Evolutionary conservation across 768 basidiomycete species (phyloP).

Genomic region (Gloeophyllum trabeum): DNA sequence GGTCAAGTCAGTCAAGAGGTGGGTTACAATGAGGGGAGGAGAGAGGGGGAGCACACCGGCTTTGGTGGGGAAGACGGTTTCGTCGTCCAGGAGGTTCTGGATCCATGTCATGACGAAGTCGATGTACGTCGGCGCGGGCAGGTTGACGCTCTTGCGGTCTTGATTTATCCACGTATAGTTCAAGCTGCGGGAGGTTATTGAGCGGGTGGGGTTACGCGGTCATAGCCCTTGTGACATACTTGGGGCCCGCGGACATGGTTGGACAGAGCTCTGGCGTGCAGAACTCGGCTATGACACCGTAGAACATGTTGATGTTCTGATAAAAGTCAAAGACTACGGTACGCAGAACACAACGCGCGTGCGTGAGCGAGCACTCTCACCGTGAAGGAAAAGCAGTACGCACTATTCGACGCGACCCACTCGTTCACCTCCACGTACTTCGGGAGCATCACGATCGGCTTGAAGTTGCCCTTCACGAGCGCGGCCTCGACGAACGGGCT

Average conservation of each 20-base stretch:
- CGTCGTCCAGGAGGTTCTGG: conserved; percentile 90
- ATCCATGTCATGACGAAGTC: conserved; percentile 98
- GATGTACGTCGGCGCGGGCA: conserved; percentile 93
- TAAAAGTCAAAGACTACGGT: conserved; percentile 89
- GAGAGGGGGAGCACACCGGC: conserved; percentile 43
- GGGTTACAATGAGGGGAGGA: not conserved
- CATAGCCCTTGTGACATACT: conserved; percentile 35
- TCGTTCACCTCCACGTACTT: conserved; percentile 95
- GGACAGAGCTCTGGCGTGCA: conserved; percentile 88
- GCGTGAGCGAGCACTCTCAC: not conserved
- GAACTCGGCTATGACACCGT: conserved; percentile 86
- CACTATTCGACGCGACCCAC: conserved; percentile 94
- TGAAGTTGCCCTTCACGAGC: conserved; percentile 96
- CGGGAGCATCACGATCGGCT: conserved; percentile 93
- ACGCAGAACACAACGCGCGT: conserved; percentile 1
- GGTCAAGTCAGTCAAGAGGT: not conserved
- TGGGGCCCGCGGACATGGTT: conserved; percentile 81
- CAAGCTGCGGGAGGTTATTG: conserved; percentile 34
- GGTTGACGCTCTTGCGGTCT: conserved; percentile 74
- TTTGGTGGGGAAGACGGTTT: conserved; percentile 90
- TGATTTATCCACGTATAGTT: conserved; percentile 95
- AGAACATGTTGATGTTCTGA: conserved; percentile 94
- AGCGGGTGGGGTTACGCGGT: not conserved
- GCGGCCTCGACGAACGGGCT: conserved; percentile 93
- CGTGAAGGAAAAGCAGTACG: conserved; percentile 17